A percentile compares a stretch with the other conserved stretches of the same genome.
Evolutionary conservation across 2,329 filamentous ascomycete genomes (phyloP).

Genomic region (Huntiella decipiens): DNA sequence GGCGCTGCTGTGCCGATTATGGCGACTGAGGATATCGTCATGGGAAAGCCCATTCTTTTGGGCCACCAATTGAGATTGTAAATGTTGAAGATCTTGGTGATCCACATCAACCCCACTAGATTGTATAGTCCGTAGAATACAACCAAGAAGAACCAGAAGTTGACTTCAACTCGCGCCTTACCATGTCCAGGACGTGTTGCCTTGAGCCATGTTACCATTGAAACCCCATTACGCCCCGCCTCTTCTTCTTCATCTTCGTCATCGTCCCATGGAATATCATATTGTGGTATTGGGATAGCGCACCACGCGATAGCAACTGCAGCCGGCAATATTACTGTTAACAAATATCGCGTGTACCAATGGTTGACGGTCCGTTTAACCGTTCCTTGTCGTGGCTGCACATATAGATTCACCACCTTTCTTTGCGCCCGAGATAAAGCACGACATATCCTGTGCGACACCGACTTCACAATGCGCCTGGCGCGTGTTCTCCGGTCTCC

Average conservation of each 20-base stretch:
- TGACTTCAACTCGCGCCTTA: conserved; percentile 41
- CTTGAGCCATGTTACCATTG: conserved; percentile 14
- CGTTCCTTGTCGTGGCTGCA: conserved; percentile 38
- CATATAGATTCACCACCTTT: conserved; percentile 34
- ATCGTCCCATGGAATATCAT: conserved; percentile 27
- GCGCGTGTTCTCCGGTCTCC: background rate
- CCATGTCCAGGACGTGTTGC: conserved; percentile 38
- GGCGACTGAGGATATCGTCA: conserved; percentile 44
- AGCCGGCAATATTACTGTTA: conserved; percentile 43
- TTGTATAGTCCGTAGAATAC: conserved; percentile 54
- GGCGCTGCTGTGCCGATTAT: conserved; percentile 39
- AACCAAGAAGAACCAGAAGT: conserved; percentile 55
- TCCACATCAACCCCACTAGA: conserved; percentile 47
- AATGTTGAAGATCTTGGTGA: conserved; percentile 53
- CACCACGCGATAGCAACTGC: conserved; percentile 43
- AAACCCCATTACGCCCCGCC: conserved; percentile 15
- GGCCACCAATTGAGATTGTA: conserved; percentile 58
- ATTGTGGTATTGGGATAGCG: conserved; percentile 45
- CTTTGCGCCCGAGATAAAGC: conserved; percentile 15
- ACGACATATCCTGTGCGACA: conserved; percentile 14
- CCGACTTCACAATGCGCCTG: background rate
- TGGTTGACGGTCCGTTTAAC: conserved; percentile 38
- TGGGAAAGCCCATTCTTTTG: conserved; percentile 40
- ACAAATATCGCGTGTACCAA: conserved; percentile 45
- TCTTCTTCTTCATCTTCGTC: conserved; percentile 20